phyloP scores from a whole-genome alignment of 1,139 yeast genomes.

The Debaryomyces subglobosus region DNA sequence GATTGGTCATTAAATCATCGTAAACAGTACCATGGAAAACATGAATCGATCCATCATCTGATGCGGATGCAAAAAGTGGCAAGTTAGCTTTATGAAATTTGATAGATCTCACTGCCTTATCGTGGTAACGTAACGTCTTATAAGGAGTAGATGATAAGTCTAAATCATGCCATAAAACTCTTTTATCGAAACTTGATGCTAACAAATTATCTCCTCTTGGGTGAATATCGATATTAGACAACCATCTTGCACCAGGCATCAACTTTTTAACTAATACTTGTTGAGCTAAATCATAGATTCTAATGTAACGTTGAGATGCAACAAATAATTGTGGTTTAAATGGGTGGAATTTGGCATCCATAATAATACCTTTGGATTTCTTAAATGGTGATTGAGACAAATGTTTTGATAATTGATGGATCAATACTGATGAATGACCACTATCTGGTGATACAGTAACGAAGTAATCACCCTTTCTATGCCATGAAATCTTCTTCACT shows the following conservation, averaged over 20 bases:
- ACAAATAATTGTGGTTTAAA: slow-evolving; percentile 92
- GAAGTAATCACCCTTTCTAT: slow-evolving; percentile 94
- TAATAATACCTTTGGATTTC: slow-evolving; percentile 89
- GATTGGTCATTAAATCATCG: slow-evolving; percentile 94
- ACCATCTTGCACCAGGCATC: slow-evolving; percentile 95
- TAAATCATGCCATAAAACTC: slow-evolving; percentile 96
- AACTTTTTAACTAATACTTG: slow-evolving; percentile 83
- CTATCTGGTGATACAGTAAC: slow-evolving; percentile 93
- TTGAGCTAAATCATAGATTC: slow-evolving; percentile 86
- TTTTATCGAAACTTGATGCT: slow-evolving; percentile 91
- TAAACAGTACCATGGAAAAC: slow-evolving; percentile 97
- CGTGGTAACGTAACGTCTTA: slow-evolving; percentile 93
- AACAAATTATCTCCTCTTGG: slow-evolving; percentile 94
- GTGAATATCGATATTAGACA: slow-evolving; percentile 88
- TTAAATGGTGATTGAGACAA: slow-evolving; percentile 96
- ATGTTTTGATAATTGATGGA: slow-evolving; percentile 94
- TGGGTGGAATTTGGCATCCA: slow-evolving; percentile 97
- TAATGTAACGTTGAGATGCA: slow-evolving; percentile 88
- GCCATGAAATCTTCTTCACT: slow-evolving; percentile 90
- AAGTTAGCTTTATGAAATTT: slow-evolving; percentile 81
- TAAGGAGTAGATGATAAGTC: slow-evolving; percentile 90
- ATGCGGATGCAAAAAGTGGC: slow-evolving; percentile 94
- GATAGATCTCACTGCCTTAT: slow-evolving; percentile 88
- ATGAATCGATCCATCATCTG: slow-evolving; percentile 92
- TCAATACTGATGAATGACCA: slow-evolving; percentile 84